Base-by-base conservation (phyloP, 2,329 filamentous ascomycete species). In the Venturia oleaginea region DNA sequence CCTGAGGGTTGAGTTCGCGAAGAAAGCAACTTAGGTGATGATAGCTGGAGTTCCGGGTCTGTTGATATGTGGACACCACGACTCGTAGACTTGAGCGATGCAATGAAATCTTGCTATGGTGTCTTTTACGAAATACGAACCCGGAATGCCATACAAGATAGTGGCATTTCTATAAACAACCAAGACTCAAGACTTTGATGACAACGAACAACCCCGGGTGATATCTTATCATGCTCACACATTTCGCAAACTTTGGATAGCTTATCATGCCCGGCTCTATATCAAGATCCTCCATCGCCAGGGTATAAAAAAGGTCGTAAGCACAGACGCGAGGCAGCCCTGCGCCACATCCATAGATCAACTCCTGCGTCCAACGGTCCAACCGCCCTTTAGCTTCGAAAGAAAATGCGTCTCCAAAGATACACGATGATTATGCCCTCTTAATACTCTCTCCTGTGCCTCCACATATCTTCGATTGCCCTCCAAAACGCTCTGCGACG, bases 1-100 rank as follows among this genome's bases (percentile, higher is more conserved):
- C 76, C 79, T 94, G 72, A 84, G 89, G 75, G 90, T 94, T 69
- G 90, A 94, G 80, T 94, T 94, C 78, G 90, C 90, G 70, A 94
- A 93, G 78, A 82, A 82, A 75, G 71, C 74, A 61, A 76, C 74
- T n/a, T 64, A 62, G 42, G 11, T 27, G 19, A 27, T 60, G 59
- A n/a, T 0, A 11, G 27, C 30, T 34, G 51, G 51, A n/a, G 30
- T n/a, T 57, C 51, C 30, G 30, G 30, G 34, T n/a, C 13, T 57
- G 30, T 57, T 10, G 19, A 4, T 32, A 13, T 32, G 27, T 32
- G 27, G 48, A 54, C 46, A 51, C 8, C 24, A 32, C 48, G 48
- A 54, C 32, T 30, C 48, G n/a, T 57, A 57, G 51, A 34, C 4
- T n/a, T 4, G 27, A 57, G 30, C 30, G 51, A 57, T 57, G 51